These are phyloP conservation scores for Acer saccharum DNA, from an alignment of 345 rosid species.

Conservation along the genomic window DNA sequence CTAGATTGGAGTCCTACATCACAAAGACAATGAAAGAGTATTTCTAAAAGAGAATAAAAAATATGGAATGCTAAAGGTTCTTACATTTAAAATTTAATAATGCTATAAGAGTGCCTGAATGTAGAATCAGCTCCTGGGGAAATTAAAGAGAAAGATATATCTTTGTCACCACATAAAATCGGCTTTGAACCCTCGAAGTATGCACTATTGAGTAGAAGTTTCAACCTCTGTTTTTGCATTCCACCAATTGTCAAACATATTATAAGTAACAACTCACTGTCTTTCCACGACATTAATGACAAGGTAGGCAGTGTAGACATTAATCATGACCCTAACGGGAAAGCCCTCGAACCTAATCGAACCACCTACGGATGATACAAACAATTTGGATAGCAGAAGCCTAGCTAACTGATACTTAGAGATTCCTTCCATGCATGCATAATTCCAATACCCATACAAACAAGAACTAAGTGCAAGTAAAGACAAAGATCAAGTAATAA, in stretches of 20 bases:
- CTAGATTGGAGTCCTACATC: slow-evolving; percentile 4
- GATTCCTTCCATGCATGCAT: not conserved
- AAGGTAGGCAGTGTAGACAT: no score
- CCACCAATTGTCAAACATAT: no score
- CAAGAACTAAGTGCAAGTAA: not conserved
- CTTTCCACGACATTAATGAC: no score
- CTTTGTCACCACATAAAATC: not conserved
- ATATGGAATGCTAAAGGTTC: not conserved
- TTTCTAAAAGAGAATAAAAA: not conserved
- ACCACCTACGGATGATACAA: not conserved
- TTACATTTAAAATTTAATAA: not conserved
- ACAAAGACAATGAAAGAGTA: not conserved
- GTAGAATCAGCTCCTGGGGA: not conserved
- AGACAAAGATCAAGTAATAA: not conserved
- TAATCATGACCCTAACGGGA: no score
- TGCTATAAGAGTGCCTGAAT: not conserved
- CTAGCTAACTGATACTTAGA: not conserved
- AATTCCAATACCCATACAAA: not conserved
- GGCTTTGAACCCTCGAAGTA: not conserved
- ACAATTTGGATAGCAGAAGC: not conserved
- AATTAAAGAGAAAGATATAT: not conserved
- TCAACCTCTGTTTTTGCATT: not conserved
- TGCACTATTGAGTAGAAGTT: no score
- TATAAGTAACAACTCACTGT: no score
- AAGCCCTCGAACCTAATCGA: no score